Conservation (phyloP, 257 asterid species). For the Ophiorrhiza pumila region DNA sequence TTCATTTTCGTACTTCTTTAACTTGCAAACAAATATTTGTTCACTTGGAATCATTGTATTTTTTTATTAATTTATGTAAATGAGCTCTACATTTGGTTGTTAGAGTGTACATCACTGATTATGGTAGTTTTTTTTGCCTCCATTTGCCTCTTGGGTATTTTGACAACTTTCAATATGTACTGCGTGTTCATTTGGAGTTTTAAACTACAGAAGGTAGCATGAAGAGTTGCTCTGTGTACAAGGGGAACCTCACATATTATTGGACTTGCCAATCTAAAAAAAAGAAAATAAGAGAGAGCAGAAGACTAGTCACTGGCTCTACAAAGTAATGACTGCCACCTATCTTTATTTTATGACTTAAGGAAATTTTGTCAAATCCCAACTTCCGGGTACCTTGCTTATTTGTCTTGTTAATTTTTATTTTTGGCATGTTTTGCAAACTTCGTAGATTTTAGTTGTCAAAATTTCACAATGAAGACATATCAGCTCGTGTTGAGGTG, state of each 20-base stretch:
- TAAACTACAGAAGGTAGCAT: no score
- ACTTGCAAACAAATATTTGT: neutral
- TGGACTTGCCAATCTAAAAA: neutral
- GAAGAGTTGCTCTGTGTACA: neutral
- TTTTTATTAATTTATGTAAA: neutral
- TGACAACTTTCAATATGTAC: neutral
- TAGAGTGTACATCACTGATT: neutral
- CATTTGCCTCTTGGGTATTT: no score
- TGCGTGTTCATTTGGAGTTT: neutral
- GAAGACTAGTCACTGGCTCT: neutral
- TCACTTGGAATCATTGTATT: neutral
- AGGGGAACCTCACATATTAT: neutral
- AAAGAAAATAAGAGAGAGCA: neutral
- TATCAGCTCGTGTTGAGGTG: neutral
- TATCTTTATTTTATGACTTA: neutral
- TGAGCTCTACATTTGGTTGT: neutral
- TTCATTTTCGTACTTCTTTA: neutral
- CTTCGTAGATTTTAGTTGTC: neutral
- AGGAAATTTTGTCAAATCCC: neutral
- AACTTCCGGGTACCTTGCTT: neutral
- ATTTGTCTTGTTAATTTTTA: neutral
- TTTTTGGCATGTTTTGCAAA: neutral
- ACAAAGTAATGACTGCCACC: neutral
- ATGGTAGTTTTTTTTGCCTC: no score
- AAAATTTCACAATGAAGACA: neutral